Evolutionary conservation across 352 stramenopile species (phyloP).

Genomic region (Phytophthora cactorum): DNA sequence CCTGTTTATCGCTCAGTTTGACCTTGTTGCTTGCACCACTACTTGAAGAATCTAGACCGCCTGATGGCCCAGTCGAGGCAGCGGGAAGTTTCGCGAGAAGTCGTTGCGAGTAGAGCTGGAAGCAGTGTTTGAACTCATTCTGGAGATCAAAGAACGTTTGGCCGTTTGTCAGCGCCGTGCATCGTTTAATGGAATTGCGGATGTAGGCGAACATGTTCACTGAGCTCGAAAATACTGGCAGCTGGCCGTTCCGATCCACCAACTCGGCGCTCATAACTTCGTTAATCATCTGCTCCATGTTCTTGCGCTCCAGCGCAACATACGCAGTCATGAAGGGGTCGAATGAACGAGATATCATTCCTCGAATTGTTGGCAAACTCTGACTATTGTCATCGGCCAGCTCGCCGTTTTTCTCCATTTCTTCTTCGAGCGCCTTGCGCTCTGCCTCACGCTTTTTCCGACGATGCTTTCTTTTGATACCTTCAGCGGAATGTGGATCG

Average conservation of each 20-base stretch:
- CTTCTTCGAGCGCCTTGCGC: conserved; percentile 65
- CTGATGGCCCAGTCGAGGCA: conserved; percentile 25
- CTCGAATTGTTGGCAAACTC: conserved; percentile 65
- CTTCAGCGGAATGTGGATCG: conserved; percentile 73
- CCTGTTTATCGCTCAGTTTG: conserved; percentile 89
- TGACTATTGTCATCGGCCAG: conserved; percentile 51
- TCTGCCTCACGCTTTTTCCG: conserved; percentile 77
- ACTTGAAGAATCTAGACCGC: conserved; percentile 29
- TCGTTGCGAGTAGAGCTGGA: conserved; percentile 77
- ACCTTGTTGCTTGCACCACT: conserved; percentile 41
- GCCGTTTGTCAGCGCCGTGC: conserved; percentile 96
- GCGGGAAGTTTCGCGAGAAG: conserved; percentile 78
- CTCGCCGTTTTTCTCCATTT: conserved; percentile 67
- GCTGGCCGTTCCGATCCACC: conserved; percentile 94
- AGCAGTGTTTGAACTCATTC: conserved; percentile 91
- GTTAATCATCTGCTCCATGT: conserved; percentile 94
- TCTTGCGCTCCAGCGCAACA: conserved; percentile 95
- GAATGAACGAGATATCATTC: conserved; percentile 94
- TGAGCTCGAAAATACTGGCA: conserved; percentile 96
- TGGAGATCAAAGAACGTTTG: conserved; percentile 98
- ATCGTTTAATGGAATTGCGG: conserved; percentile 97
- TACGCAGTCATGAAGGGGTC: conserved; percentile 99
- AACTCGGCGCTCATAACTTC: conserved; percentile 93
- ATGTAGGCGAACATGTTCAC: conserved; percentile 99
- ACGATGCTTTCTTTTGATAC: conserved; percentile 77